phyloP scores from a whole-genome alignment of 75 land plant species.

The Larix kaempferi region DNA sequence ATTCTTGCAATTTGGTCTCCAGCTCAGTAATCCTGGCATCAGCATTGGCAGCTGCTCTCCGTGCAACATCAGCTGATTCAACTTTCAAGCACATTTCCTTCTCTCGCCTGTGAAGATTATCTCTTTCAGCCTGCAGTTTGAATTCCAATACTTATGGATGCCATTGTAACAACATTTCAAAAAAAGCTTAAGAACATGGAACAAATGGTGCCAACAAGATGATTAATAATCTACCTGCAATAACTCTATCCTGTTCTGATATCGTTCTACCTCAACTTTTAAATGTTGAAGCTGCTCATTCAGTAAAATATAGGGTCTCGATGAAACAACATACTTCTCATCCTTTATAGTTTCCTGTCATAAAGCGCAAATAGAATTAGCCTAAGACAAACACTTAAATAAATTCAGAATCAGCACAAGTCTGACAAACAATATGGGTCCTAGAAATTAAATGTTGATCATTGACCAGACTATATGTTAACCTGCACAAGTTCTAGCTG shows the following conservation, averaged over 20 bases:
- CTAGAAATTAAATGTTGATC: no score
- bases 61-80: constrained; percentile 64
- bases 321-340: constrained; percentile 62
- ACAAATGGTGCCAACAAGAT: background rate
- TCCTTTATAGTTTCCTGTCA: constrained; percentile 30
- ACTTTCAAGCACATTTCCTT: constrained; percentile 62
- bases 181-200: background rate
- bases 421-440: no score
- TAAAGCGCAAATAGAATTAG: no score
- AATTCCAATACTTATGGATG: constrained; percentile 1
- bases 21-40: constrained; percentile 62
- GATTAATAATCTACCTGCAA: constrained; percentile 49
- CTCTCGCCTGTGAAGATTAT: constrained; percentile 48
- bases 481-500: constrained; percentile 76
- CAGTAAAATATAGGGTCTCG: constrained; percentile 54
- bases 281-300: constrained; percentile 74
- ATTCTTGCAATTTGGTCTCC: constrained; percentile 64
- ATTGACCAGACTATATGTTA: background rate
- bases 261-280: constrained; percentile 68
- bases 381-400: no score
- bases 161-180: background rate
- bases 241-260: constrained; percentile 51
- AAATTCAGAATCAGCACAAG: no score
- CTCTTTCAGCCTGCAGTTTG: constrained; percentile 58
- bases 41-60: constrained; percentile 33